A percentile compares a stretch with the other conserved stretches of the same genome.
These are phyloP conservation scores for Triticum aestivum DNA, from an alignment of 176 grass and related monocot genomes.

Conservation along the genomic window IWGSC_CS_RefSeq_v2.1 NC_057808.1:280410041-280410540, in stretches of 20 bases:
- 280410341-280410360: background rate
- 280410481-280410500: background rate
- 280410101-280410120: conserved; percentile 16
- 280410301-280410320: background rate
- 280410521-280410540: background rate
- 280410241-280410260: conserved; percentile 11
- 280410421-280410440: background rate
- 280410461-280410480: background rate
- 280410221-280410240: background rate
- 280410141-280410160: conserved; percentile 25
- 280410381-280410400: background rate
- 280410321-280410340: conserved; percentile 8
- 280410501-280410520: background rate
- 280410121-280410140: background rate
- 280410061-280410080: background rate
- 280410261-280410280: conserved; percentile 32
- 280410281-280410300: conserved; percentile 5
- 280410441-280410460: background rate
- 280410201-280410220: background rate
- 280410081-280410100: background rate
- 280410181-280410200: background rate
- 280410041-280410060: conserved; percentile 20
- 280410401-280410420: background rate
- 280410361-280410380: background rate
- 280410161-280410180: conserved; percentile 28